Base-by-base conservation (phyloP, 345 rosid species). In the Trapa bicornis region DNA sequence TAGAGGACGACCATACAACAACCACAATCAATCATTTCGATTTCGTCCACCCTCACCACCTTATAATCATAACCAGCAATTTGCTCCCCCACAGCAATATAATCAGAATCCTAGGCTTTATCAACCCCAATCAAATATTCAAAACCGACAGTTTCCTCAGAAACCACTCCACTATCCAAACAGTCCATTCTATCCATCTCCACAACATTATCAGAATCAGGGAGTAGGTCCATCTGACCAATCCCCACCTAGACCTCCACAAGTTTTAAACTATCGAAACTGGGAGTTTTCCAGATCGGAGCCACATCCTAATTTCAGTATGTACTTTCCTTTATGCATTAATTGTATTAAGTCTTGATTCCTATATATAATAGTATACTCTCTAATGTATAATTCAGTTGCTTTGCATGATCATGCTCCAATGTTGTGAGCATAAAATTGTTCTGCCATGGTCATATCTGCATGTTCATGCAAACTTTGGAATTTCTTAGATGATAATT, bases 261-360 rank as follows among this genome's bases (percentile, higher is more conserved):
- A 81, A 77, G 86, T 86, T 16, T 81, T 80, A 45, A 92, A 84
- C 76, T 86, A 78, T 66, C 80, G 99, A 69, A 79, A 78, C 66
- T 94, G 97, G 97, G 89, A 89, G 78, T 76, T 75, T 61, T 83
- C 95, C 13, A 78, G 77, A 80, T 76, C 73, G 62, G 67, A 76
- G 37, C 82, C 79, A 62, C 80, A 87, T 82, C 77, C 82, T 68
- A 58, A 82, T 56, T 78, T 85, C 50, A 93, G 98, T 89, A 83
- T 48, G 66, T 70, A 22, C 60, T 48, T 43, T 22, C 5, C 56
- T 39, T 52, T 39, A 47, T 17, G 14, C 3, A 48, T 39, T 47
- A 43, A n/a, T 43, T 37, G 41, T 60, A 58, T 42, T 47, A 45
- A 71, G 62, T 47, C 35, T 22, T 22, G 29, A 13, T 33, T 13